Evolutionary conservation across 225 moss, liverwort and hornwort genomes (phyloP), one percentile per base, ranked within the genome.

Genomic region (Marchantia polymorpha): DNA sequence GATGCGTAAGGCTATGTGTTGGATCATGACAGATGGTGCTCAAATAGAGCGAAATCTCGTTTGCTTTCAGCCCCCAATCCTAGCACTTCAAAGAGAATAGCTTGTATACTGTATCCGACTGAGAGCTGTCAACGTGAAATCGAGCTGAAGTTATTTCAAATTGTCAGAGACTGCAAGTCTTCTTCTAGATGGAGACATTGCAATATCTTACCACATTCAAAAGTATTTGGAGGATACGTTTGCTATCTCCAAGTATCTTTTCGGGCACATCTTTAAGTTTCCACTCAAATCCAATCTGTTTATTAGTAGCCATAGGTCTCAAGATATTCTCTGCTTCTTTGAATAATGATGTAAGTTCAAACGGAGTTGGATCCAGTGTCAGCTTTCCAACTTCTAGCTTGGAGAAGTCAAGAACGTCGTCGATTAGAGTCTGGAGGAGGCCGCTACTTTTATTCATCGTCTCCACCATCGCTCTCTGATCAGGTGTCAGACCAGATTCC

Each of bases 341-440:
- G 82, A 81, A 87, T 14, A 87, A 46, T 25, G 63, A 23, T 22
- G 75, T 29, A 52, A 87, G 72, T 49, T 87, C 77, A 75, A 87
- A 87, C 69, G 79, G 77, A 30, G 73, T 73, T 16, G 76, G 84
- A 91, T 92, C 94, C 11, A 96, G 83, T 65, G 72, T 77, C 52
- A 96, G 90, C 75, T 92, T 91, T 26, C 92, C 92, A 64, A 92
- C 92, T 83, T 96, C 96, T 76, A 96, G 94, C 86, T 94, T 96
- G 76, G 94, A 96, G 54, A 90, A 96, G 70, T 96, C 96, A 50
- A 96, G 81, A 69, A 96, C 92, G 48, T 96, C 94, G 74, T 94
- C 94, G 56, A 96, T 94, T 64, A 96, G 85, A 69, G 92, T 90
- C 84, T 94, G 91, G 3, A 96, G 83, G 49, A 94, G 91, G 66